Base-by-base conservation (phyloP, 1,284 basidiomycete genomes). In the Porogramme epimiltina region DNA sequence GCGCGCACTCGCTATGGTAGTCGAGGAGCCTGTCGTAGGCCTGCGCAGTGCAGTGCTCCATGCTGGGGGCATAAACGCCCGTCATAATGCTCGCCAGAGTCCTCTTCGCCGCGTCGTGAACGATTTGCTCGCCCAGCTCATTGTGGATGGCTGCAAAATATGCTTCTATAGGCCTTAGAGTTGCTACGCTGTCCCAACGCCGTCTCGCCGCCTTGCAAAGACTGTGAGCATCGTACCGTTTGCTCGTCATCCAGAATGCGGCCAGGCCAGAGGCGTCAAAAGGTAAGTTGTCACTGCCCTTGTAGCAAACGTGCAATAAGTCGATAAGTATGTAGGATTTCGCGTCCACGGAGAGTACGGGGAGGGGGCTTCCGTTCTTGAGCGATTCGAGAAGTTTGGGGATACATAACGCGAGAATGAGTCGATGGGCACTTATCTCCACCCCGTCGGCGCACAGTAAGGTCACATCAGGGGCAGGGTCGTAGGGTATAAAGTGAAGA, bases 21-120 rank as follows among this genome's bases (percentile, higher is more conserved):
- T 47, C 38, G 20, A 47, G 16, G 13, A 47, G 38, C 15, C 20
- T 37, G 28, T 47, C 38, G 38, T 41, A 47, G 22, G 38, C 28
- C 5, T 22, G 19, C 31, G 46, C 46, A 10, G 46, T 3, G 25
- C n/a, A 22, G 20, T 38, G 13, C 37, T 47, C 38, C 46, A 47
- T 47, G n/a, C 15, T 24, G 22, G 15, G 26, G 19, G 19, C 22
- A 15, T 41, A 41, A 4, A 31, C 37, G 3, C 40, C 40, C 5
- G 3, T 22, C 20, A 47, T 19, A 19, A 18, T n/a, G 15, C n/a
- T 9, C 42, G 34, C 18, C 15, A 36, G 25, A 11, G 15, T 24
- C 28, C 20, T 19, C n/a, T n/a, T 13, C 16, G 36, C 44, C 3
- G 44, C 44, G 5, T 13, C 34, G 9, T 6, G 13, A 9, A 16